These are phyloP conservation scores for Hypsizygus marmoreus DNA, from an alignment of 768 basidiomycete genomes.

Conservation along the genomic window DNA sequence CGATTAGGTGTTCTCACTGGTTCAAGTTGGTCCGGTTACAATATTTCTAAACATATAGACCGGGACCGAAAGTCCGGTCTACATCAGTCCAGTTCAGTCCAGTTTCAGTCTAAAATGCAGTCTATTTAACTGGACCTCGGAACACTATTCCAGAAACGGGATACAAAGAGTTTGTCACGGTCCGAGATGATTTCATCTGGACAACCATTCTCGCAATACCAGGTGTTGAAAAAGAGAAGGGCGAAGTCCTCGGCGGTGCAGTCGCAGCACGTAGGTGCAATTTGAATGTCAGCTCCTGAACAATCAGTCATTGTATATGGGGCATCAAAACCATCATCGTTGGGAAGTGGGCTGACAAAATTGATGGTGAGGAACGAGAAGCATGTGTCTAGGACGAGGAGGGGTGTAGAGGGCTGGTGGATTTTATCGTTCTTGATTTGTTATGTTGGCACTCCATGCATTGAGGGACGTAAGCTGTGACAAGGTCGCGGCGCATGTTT, in stretches of 20 bases:
- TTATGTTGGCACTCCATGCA: constrained; percentile 20
- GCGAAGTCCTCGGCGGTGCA: constrained; percentile 21
- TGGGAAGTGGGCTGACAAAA: constrained; percentile 33
- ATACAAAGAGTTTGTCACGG: constrained; percentile 26
- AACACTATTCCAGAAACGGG: constrained; percentile 36
- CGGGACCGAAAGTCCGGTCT: no score
- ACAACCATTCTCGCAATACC: constrained; percentile 34
- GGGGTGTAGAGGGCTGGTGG: constrained; percentile 27
- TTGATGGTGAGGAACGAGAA: constrained; percentile 28
- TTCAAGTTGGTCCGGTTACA: no score
- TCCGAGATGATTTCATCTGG: constrained; percentile 32
- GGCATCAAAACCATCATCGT: constrained; percentile 26
- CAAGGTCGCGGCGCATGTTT: constrained; percentile 26
- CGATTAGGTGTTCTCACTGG: no score
- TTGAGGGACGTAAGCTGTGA: constrained; percentile 3
- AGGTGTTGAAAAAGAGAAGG: constrained; percentile 26
- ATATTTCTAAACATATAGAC: no score
- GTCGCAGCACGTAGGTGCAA: constrained; percentile 9
- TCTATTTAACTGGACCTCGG: no score
- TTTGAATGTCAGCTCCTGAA: constrained; percentile 22
- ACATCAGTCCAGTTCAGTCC: no score
- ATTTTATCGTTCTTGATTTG: constrained; percentile 26
- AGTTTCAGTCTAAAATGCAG: no score
- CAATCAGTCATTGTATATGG: constrained; percentile 27
- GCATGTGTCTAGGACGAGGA: constrained; percentile 25